Percentiles rank a stretch among this genome's conserved stretches.
These are phyloP conservation scores for Extremus antarcticus DNA, from an alignment of 495 filamentous ascomycete species.

Conservation along the genomic window DNA sequence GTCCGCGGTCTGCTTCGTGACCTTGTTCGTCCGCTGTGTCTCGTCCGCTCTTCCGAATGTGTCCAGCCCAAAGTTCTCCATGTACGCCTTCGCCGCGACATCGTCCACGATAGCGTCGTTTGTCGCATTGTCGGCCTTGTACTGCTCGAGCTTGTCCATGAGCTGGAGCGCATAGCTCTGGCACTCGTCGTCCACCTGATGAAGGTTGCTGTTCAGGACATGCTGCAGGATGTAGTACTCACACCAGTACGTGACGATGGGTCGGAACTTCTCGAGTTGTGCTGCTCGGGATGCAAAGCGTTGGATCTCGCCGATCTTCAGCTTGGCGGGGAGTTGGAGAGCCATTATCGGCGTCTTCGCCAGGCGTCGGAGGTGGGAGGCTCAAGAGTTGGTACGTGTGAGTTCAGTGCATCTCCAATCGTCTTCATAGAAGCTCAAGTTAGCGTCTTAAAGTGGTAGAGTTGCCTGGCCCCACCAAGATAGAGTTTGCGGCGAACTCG, in stretches of 20 bases:
- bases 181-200: slow-evolving; percentile 62
- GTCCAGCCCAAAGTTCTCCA: slow-evolving; percentile 85
- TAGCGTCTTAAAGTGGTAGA: background rate
- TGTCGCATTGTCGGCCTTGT: slow-evolving; percentile 48
- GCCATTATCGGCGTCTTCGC: no score
- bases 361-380: no score
- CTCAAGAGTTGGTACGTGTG: no score
- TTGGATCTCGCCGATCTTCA: slow-evolving; percentile 66
- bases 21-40: slow-evolving; percentile 70
- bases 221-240: slow-evolving; percentile 90
- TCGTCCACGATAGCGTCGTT: slow-evolving; percentile 76
- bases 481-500: background rate
- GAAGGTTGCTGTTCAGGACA: slow-evolving; percentile 69
- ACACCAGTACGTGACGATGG: slow-evolving; percentile 34
- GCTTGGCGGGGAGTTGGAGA: slow-evolving; percentile 56
- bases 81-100: slow-evolving; percentile 73
- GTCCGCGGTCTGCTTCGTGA: slow-evolving; percentile 86
- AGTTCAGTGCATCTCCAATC: no score
- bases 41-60: slow-evolving; percentile 76
- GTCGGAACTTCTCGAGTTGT: slow-evolving; percentile 55
- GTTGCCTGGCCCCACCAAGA: slow-evolving; percentile 1
- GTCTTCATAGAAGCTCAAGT: no score
- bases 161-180: slow-evolving; percentile 66
- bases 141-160: slow-evolving; percentile 90
- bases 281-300: slow-evolving; percentile 69